These are phyloP conservation scores for Onygena corvina DNA, from an alignment of 2,329 filamentous ascomycete species.

Conservation along the genomic window DNA sequence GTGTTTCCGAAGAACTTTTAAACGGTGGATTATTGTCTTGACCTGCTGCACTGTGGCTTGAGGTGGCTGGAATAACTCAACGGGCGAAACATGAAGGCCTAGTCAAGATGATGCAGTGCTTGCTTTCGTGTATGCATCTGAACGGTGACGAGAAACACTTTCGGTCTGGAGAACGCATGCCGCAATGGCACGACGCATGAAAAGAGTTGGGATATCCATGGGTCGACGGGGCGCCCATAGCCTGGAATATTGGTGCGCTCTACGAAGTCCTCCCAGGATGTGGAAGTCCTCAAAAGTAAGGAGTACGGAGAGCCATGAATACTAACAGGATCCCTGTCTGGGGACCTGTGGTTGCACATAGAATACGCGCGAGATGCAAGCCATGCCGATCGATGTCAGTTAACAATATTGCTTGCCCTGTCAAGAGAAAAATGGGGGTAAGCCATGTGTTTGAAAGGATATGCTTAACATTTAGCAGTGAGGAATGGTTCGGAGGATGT, in stretches of 20 bases:
- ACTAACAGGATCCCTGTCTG: not conserved
- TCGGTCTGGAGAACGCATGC: not conserved
- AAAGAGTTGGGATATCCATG: no score
- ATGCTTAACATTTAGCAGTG: not conserved
- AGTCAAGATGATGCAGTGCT: no score
- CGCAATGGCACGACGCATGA: not conserved
- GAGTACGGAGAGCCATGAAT: no score
- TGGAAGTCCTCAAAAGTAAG: no score
- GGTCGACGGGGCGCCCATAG: no score
- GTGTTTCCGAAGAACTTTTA: not conserved
- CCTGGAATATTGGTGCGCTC: no score
- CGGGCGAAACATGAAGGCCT: not conserved
- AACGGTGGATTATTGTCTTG: not conserved
- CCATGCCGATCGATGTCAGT: not conserved
- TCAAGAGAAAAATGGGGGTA: conserved; percentile 1
- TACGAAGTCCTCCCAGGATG: no score
- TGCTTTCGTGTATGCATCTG: no score
- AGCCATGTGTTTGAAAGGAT: conserved; percentile 3
- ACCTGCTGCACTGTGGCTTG: conserved; percentile 1
- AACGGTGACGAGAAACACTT: no score
- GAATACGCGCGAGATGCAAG: conserved; percentile 7
- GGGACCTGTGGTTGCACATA: not conserved
- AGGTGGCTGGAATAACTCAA: conserved; percentile 4
- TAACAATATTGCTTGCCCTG: not conserved
- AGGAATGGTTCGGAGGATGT: not conserved